A percentile compares a stretch with the other conserved stretches of the same genome.
phyloP scores from a whole-genome alignment of 225 moss, liverwort and hornwort genomes.

The Lunularia cruciata region DNA sequence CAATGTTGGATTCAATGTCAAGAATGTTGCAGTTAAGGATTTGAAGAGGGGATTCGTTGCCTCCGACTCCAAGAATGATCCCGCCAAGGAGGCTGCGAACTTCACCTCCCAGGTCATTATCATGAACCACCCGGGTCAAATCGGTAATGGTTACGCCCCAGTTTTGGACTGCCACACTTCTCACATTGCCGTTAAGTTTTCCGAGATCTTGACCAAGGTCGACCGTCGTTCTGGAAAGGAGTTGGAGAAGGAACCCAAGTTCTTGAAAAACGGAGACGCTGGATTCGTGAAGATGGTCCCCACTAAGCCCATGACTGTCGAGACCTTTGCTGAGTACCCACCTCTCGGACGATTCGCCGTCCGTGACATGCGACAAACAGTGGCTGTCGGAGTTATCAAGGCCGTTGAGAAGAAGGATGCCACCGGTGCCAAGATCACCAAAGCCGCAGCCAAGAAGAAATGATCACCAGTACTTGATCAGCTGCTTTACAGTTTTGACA shows the following conservation, averaged over 20 bases:
- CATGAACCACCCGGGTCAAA: slow-evolving; percentile 62
- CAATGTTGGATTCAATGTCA: slow-evolving; percentile 61
- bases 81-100: slow-evolving; percentile 55
- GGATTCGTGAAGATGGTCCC: slow-evolving; percentile 68
- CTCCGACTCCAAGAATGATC: slow-evolving; percentile 59
- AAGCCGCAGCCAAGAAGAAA: slow-evolving; percentile 55
- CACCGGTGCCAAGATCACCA: slow-evolving; percentile 47
- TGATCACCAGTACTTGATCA: slow-evolving; percentile 30
- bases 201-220: slow-evolving; percentile 58
- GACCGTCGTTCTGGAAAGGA: slow-evolving; percentile 59
- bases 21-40: slow-evolving; percentile 57
- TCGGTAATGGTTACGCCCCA: slow-evolving; percentile 56
- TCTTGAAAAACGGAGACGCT: slow-evolving; percentile 67
- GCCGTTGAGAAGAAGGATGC: slow-evolving; percentile 54
- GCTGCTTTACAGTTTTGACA: slow-evolving; percentile 22
- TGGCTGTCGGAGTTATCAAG: slow-evolving; percentile 53
- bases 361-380: slow-evolving; percentile 55
- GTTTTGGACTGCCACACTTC: slow-evolving; percentile 64
- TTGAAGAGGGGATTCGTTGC: slow-evolving; percentile 57
- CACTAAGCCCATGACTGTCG: slow-evolving; percentile 66
- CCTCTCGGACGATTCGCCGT: slow-evolving; percentile 64
- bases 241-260: slow-evolving; percentile 71
- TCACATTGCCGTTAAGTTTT: slow-evolving; percentile 57
- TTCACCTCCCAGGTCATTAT: slow-evolving; percentile 61
- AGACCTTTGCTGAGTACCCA: slow-evolving; percentile 62